Evolutionary conservation across 345 rosid species (phyloP).

Genomic region (Lepidium africanum): DNA sequence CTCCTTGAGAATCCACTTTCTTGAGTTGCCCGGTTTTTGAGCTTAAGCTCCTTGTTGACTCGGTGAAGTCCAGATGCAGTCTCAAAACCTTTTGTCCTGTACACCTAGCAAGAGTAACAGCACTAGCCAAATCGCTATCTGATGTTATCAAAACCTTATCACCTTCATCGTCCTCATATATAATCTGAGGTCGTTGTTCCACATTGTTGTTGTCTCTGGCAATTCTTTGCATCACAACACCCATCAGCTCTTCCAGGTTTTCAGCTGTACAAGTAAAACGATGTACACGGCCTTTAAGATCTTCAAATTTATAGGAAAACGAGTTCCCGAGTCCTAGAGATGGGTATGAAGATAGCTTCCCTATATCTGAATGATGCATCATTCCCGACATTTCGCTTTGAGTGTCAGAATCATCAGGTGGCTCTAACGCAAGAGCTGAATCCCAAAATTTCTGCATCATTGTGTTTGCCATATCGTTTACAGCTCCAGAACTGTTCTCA

Average conservation of each 20-base stretch:
- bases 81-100: constrained; percentile 72
- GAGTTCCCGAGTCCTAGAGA: constrained; percentile 74
- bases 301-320: constrained; percentile 81
- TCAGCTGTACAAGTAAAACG: constrained; percentile 68
- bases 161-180: constrained; percentile 96
- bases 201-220: constrained; percentile 35
- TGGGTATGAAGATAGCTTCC: constrained; percentile 52
- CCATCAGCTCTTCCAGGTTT: constrained; percentile 62
- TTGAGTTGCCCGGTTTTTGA: constrained; percentile 1
- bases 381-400: constrained; percentile 83
- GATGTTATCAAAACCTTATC: constrained; percentile 73
- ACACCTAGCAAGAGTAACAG: constrained; percentile 60
- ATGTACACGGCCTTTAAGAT: constrained; percentile 84
- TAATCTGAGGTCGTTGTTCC: constrained; percentile 51
- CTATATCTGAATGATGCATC: constrained; percentile 62
- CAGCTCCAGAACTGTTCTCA: constrained; percentile 82
- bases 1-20: constrained; percentile 6
- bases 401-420: constrained; percentile 82
- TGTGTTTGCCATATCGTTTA: constrained; percentile 80
- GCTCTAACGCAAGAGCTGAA: constrained; percentile 87
- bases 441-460: constrained; percentile 99
- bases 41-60: constrained; percentile 24
- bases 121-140: constrained; percentile 70
- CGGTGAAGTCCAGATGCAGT: constrained; percentile 62
- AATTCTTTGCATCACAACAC: constrained; percentile 63